phyloP scores from a whole-genome alignment of 768 basidiomycete genomes.

The Pleurotus salmoneostramineus region DNA sequence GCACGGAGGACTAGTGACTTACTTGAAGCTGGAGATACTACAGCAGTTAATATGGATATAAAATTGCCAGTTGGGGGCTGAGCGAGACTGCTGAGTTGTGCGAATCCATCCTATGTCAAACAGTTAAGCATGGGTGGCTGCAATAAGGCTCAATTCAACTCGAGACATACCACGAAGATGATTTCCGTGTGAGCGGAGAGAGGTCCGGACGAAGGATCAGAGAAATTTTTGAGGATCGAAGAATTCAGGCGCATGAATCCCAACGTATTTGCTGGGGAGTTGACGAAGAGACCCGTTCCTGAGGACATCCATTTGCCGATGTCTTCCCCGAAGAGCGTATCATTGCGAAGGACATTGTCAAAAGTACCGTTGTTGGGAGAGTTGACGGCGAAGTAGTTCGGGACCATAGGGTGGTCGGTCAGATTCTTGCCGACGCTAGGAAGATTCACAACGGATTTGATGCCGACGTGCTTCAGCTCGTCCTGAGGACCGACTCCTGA shows the following conservation, averaged over 20 bases:
- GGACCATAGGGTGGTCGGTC: constrained; percentile 15
- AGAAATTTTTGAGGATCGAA: background rate
- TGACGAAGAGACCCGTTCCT: constrained; percentile 14
- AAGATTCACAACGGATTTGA: constrained; percentile 13
- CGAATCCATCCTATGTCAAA: constrained; percentile 11
- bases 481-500: constrained; percentile 21
- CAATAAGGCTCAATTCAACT: background rate
- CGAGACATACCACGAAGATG: constrained; percentile 21
- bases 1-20: constrained; percentile 18
- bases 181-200: constrained; percentile 30
- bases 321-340: constrained; percentile 6
- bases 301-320: constrained; percentile 17
- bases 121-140: constrained; percentile 14
- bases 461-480: constrained; percentile 6
- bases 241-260: constrained; percentile 11
- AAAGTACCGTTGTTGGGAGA: constrained; percentile 2
- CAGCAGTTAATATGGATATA: constrained; percentile 11
- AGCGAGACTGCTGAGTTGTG: constrained; percentile 10
- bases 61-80: constrained; percentile 16
- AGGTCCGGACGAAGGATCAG: constrained; percentile 33
- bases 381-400: constrained; percentile 3
- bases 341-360: constrained; percentile 8
- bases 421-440: constrained; percentile 25
- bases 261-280: constrained; percentile 14
- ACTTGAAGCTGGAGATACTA: constrained; percentile 28